Evolutionary conservation across 352 stramenopile genomes (phyloP).

Genomic region (Phytophthora tentaculata): DNA sequence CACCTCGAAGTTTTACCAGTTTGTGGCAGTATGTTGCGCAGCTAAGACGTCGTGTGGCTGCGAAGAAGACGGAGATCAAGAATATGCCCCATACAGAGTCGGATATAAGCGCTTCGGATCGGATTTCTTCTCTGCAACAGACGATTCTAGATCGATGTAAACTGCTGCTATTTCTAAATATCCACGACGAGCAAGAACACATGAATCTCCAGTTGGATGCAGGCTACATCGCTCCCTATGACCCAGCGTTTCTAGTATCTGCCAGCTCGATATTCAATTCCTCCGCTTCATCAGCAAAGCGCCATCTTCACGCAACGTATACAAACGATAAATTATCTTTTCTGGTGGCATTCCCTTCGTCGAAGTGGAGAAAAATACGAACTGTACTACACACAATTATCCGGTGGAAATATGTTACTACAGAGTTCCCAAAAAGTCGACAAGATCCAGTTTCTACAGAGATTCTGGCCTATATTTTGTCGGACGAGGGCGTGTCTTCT

Average conservation of each 20-base stretch:
- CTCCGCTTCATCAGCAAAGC: conserved; percentile 24
- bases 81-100: conserved; percentile 14
- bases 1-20: conserved; percentile 35
- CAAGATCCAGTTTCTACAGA: conserved; percentile 27
- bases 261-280: conserved; percentile 20
- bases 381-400: conserved; percentile 44
- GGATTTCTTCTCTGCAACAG: conserved; percentile 33
- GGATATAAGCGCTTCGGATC: conserved; percentile 8
- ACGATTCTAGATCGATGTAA: conserved; percentile 52
- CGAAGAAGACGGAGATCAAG: conserved; percentile 56
- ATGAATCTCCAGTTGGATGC: conserved; percentile 35
- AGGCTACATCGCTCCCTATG: conserved; percentile 40
- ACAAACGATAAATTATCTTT: conserved; percentile 40
- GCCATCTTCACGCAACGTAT: conserved; percentile 41
- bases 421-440: neutral
- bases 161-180: conserved; percentile 42
- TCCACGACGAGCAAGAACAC: conserved; percentile 43
- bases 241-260: conserved; percentile 36
- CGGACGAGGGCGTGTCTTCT: conserved; percentile 39
- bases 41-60: conserved; percentile 43
- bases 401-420: conserved; percentile 42
- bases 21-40: conserved; percentile 69
- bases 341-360: conserved; percentile 47
- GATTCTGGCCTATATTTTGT: conserved; percentile 41
- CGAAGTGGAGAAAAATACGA: conserved; percentile 54